Conservation (phyloP, 2,329 filamentous ascomycete species). For the Colletotrichum gigasporum region DNA sequence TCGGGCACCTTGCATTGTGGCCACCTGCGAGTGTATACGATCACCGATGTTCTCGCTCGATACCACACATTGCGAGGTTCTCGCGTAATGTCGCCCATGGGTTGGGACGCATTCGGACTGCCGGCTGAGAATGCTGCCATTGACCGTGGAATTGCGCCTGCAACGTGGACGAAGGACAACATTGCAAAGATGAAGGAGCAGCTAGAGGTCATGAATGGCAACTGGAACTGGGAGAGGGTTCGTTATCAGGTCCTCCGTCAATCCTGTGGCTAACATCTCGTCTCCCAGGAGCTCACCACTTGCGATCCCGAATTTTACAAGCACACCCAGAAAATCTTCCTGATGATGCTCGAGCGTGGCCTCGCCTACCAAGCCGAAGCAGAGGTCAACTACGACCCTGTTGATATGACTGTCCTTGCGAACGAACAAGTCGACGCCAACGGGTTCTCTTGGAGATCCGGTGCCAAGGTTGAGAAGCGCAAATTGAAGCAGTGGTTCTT, state of each 20-base stretch:
- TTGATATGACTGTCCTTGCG: conserved; percentile 88
- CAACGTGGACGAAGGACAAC: conserved; percentile 81
- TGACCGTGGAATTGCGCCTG: conserved; percentile 81
- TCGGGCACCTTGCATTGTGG: conserved; percentile 88
- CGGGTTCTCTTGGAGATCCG: conserved; percentile 87
- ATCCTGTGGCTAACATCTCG: conserved; percentile 11
- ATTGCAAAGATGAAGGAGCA: conserved; percentile 88
- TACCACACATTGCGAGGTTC: conserved; percentile 79
- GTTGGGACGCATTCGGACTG: conserved; percentile 92
- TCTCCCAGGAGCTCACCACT: conserved; percentile 78
- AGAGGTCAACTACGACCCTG: conserved; percentile 88
- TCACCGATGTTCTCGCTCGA: conserved; percentile 85
- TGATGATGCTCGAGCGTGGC: conserved; percentile 77
- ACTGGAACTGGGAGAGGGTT: conserved; percentile 86
- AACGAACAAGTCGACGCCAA: conserved; percentile 94
- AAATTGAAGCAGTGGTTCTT: conserved; percentile 91
- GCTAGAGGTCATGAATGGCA: conserved; percentile 79
- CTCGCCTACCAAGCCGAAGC: conserved; percentile 86
- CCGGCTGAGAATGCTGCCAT: conserved; percentile 93
- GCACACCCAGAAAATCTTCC: conserved; percentile 87
- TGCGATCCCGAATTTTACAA: conserved; percentile 89
- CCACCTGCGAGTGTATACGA: conserved; percentile 88
- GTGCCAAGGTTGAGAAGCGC: conserved; percentile 82
- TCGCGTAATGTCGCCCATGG: conserved; percentile 86
- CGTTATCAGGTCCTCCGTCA: conserved; percentile 43